Base-by-base conservation (phyloP, 108 stramenopile species). In the Cyclotella atomus region DNA sequence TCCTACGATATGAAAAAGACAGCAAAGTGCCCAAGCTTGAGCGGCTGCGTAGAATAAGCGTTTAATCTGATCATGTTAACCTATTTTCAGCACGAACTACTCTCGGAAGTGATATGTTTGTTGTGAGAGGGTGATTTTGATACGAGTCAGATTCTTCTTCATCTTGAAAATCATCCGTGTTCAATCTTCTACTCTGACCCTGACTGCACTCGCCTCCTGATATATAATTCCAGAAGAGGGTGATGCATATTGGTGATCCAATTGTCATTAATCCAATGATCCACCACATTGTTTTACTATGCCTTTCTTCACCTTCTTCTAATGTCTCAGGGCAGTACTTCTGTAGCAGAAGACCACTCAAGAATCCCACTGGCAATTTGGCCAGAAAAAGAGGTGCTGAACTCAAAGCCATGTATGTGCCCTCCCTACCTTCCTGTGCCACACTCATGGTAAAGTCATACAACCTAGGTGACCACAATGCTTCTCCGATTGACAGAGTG, bases 381-480 rank as follows among this genome's bases (percentile, higher is more conserved):
- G 93, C 90, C 46, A 90, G 71, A 56, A 94, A 94, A 14, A 94
- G 73, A 1, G 93, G 93, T 33, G 93, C 93, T 6, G 81, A 84
- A 20, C 87, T 85, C 50, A 94, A 69, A 0, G 93, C 93, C 87
- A 90, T 90, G 75, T 89, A 36, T 61, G 89, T 88, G 21, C 91
- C 93, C 59, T 94, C 93, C 41, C 89, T 59, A 17, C 93, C 91
- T 75, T 92, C 91, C 32, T 76, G 68, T 21, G 83, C 81, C 0
- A 94, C 85, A 16, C 74, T 76, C 62, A 87, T 88, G n/a, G 89
- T 89, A 59, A 89, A 92, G 74, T 94, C 93, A 57, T 91, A 87
- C 43, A 92, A 64, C 24, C 93, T 72, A 0, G 93, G 93, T 17
- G 75, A 84, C 93, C 93, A 94, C 16, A 91, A 73, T 6, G 91